A percentile compares a stretch with the other conserved stretches of the same genome.
Conservation (phyloP, 2,329 filamentous ascomycete genomes). For the Trichoderma sp. region DNA sequence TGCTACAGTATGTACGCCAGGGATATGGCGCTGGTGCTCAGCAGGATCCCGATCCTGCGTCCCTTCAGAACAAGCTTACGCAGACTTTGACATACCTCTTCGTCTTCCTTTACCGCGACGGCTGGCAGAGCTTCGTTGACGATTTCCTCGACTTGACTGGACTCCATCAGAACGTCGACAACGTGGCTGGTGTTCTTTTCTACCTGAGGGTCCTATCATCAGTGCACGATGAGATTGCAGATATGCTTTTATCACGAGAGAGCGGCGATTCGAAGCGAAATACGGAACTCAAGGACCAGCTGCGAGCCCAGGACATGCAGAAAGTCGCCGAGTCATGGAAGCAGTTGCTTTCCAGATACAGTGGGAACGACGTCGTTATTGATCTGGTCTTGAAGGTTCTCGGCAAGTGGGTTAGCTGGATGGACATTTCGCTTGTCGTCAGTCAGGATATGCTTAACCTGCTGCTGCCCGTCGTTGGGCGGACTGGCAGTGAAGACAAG, state of each 20-base stretch:
- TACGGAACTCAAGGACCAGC: constrained; percentile 84
- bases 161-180: constrained; percentile 62
- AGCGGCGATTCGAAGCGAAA: constrained; percentile 79
- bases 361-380: constrained; percentile 67
- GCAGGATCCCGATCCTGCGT: constrained; percentile 64
- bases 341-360: constrained; percentile 79
- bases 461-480: constrained; percentile 84
- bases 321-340: constrained; percentile 91
- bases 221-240: constrained; percentile 95
- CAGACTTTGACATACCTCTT: constrained; percentile 96
- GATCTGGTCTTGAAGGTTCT: constrained; percentile 90
- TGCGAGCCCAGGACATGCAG: constrained; percentile 80
- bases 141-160: constrained; percentile 79
- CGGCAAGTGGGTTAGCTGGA: constrained; percentile 98
- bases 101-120: constrained; percentile 76
- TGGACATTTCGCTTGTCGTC: constrained; percentile 90
- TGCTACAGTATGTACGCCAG: constrained; percentile 77
- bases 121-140: constrained; percentile 88
- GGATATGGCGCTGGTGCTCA: constrained; percentile 63
- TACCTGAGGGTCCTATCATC: constrained; percentile 87
- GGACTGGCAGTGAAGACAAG: constrained; percentile 68
- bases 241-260: constrained; percentile 79
- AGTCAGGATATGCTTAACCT: constrained; percentile 83
- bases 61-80: constrained; percentile 93
- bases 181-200: constrained; percentile 72